Evolutionary conservation across 2,329 filamentous ascomycete genomes (phyloP).

Genomic region (Colletotrichum magnum): DNA sequence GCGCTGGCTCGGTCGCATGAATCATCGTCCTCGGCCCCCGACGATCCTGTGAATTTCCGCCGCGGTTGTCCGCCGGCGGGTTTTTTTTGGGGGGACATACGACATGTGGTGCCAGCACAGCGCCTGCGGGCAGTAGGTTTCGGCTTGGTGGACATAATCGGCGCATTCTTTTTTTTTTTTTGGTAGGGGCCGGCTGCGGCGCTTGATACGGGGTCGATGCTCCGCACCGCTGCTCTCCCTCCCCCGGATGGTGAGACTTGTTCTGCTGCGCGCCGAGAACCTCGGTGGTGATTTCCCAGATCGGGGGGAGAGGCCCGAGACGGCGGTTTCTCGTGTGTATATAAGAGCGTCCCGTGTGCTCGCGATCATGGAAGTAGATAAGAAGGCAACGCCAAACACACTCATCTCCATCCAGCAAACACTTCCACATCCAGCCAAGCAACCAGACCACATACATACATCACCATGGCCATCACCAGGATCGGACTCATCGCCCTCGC

Average conservation of each 20-base stretch:
- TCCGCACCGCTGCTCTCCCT: constrained; percentile 1
- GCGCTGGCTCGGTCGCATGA: not conserved
- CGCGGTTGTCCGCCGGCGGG: not conserved
- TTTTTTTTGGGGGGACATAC: not conserved
- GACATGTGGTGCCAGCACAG: not conserved
- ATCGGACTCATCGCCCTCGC: constrained; percentile 35
- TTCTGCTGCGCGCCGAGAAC: constrained; percentile 12
- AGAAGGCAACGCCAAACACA: not conserved
- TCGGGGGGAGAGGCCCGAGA: constrained; percentile 3
- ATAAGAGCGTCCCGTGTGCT: not conserved
- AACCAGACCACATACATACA: not conserved
- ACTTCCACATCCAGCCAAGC: not conserved
- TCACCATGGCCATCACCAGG: constrained; percentile 33
- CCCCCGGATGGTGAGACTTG: constrained; percentile 22
- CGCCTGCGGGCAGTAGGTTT: not conserved
- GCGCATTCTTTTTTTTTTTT: not conserved
- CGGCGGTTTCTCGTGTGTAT: constrained; percentile 1
- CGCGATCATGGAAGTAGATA: not conserved
- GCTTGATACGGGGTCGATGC: not conserved
- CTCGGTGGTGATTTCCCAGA: constrained; percentile 14
- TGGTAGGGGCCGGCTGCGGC: not conserved
- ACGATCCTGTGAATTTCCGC: constrained; percentile 22
- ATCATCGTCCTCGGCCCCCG: not conserved
- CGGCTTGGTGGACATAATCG: not conserved
- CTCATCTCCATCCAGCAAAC: not conserved